Percentiles rank a stretch among this genome's conserved stretches.
Conservation (phyloP, 148 eudicot genomes). For the Chenopodium berlandieri region DNA sequence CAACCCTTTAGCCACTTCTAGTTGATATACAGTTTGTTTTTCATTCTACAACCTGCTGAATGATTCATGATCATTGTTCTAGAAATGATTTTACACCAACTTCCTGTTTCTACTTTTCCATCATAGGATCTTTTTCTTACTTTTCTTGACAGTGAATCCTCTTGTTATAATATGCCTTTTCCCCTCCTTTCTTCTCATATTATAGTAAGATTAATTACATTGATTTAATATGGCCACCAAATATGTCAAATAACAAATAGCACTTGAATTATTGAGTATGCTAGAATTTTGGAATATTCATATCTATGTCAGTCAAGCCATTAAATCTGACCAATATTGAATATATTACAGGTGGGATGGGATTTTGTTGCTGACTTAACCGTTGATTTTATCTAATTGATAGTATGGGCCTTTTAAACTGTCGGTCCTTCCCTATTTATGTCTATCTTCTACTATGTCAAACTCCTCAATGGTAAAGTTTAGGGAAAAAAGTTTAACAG, state of each 20-base stretch:
- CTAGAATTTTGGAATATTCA: slow-evolving; percentile 13
- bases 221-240: not conserved
- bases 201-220: not conserved
- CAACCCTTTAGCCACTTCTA: not conserved
- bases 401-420: not conserved
- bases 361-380: not conserved
- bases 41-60: not conserved
- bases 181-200: not conserved
- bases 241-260: not conserved
- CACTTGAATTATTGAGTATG: slow-evolving; percentile 8
- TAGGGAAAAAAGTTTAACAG: too few relatives aligned
- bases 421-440: not conserved
- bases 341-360: slow-evolving; percentile 4
- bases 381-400: not conserved
- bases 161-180: not conserved
- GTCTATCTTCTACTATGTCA: not conserved
- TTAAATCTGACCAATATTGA: not conserved
- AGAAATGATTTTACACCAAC: not conserved
- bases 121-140: not conserved
- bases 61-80: too few relatives aligned
- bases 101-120: not conserved
- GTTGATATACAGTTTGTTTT: not conserved
- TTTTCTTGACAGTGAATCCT: slow-evolving; percentile 17
- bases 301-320: not conserved
- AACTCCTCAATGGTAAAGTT: not conserved